These are phyloP conservation scores for Cyanodermella asteris DNA, from an alignment of 2,329 filamentous ascomycete species.

Conservation along the genomic window DNA sequence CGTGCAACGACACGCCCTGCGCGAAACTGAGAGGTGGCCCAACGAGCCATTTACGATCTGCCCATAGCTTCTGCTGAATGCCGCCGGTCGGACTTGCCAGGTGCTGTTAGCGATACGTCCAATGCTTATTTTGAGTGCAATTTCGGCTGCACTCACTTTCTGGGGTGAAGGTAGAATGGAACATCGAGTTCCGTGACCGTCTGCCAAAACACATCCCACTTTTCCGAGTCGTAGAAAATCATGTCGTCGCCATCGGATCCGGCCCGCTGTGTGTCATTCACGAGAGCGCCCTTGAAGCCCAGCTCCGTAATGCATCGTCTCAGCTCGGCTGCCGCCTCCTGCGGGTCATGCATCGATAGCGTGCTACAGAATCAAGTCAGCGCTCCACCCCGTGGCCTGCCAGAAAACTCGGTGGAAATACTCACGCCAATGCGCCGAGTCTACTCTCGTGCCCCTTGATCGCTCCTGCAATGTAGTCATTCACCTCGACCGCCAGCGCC, in stretches of 20 bases:
- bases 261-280: constrained; percentile 19
- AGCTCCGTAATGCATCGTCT: constrained; percentile 19
- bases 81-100: no score
- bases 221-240: constrained; percentile 23
- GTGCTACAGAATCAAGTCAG: no score
- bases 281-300: constrained; percentile 26
- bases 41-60: no score
- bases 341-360: constrained; percentile 18
- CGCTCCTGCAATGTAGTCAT: constrained; percentile 23
- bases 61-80: no score
- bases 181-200: constrained; percentile 24
- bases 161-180: constrained; percentile 30
- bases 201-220: constrained; percentile 22
- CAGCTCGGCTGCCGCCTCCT: constrained; percentile 16
- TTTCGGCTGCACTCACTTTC: no score
- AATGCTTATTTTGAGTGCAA: no score
- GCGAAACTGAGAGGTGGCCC: no score
- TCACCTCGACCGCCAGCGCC: constrained; percentile 22
- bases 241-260: constrained; percentile 11
- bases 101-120: no score
- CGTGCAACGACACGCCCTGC: constrained; percentile 15
- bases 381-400: no score
- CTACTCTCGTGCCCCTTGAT: no score
- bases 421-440: no score
- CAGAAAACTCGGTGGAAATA: no score